Percentiles rank a stretch among this genome's conserved stretches.
These are phyloP conservation scores for Fusarium subglutinans DNA, from an alignment of 2,329 filamentous ascomycete genomes.

Conservation along the genomic window DNA sequence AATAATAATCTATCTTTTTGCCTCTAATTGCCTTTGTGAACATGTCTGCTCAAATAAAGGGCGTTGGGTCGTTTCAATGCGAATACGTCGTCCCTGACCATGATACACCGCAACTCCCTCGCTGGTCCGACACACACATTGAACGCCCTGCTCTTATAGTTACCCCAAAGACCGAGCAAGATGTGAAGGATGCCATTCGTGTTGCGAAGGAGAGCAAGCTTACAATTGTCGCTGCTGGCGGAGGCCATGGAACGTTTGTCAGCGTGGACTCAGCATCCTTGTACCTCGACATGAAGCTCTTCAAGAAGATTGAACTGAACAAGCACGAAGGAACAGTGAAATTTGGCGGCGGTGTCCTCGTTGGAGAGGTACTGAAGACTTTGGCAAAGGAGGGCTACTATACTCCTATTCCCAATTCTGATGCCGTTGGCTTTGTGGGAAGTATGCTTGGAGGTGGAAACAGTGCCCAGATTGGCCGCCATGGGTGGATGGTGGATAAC, in stretches of 20 bases:
- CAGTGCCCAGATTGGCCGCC: constrained; percentile 40
- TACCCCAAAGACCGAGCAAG: constrained; percentile 40
- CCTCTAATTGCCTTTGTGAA: not conserved
- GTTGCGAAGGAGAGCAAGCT: constrained; percentile 44
- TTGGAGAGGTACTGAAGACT: constrained; percentile 39
- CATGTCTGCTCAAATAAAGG: constrained; percentile 7
- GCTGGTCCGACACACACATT: constrained; percentile 47
- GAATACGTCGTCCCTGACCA: not conserved
- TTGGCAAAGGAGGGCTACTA: constrained; percentile 44
- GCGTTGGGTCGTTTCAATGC: constrained; percentile 13
- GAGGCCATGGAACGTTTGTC: constrained; percentile 44
- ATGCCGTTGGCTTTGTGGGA: constrained; percentile 43
- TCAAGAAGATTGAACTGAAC: constrained; percentile 44
- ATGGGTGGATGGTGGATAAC: constrained; percentile 48
- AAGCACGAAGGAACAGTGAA: constrained; percentile 37
- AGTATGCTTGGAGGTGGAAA: constrained; percentile 43
- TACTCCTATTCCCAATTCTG: constrained; percentile 42
- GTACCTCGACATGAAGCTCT: constrained; percentile 47
- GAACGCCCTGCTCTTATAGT: constrained; percentile 41
- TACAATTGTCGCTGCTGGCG: constrained; percentile 42
- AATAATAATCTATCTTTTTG: not conserved
- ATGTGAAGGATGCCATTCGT: constrained; percentile 41
- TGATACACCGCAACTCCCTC: constrained; percentile 1
- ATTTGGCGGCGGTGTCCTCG: constrained; percentile 44
- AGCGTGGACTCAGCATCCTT: constrained; percentile 41